Base-by-base conservation (phyloP, 2,329 filamentous ascomycete species). In the Fusarium anguioides region DNA sequence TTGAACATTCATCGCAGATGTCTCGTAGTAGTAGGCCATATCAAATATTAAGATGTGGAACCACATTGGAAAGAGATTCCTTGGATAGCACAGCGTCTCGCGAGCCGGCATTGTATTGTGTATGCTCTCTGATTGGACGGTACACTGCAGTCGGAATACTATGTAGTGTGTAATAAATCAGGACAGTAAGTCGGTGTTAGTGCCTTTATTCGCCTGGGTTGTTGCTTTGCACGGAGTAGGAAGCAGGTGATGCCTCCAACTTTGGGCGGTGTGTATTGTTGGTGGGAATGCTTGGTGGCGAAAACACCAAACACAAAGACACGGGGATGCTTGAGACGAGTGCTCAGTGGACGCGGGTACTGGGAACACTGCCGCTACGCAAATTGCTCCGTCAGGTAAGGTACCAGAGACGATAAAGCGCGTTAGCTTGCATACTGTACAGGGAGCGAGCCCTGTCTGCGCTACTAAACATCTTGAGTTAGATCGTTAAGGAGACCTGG, bases 251-350 rank as follows among this genome's bases (percentile, higher is more conserved):
- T 53, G 27, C 27, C 42, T 61, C 39, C 35, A 29, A n/a, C 44
- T 41, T 21, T 57, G 61, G 44, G 64, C 50, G 55, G 56, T 60
- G 64, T 68, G 64, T 39, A 40, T 41, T 37, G 50, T 60, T 66
- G 55, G 48, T 53, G 65, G 44, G 21, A 53, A 49, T 35, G 26
- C 37, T 50, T 52, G 51, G 65, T 68, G 65, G 65, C 65, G 23
- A 68, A 31, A 51, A 54, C 45, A 49, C 46, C 55, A 51, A 27
- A 41, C 24, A 42, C 48, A 39, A 50, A 44, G 20, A 36, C 60
- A 60, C 60, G 35, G 44, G 39, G 37, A 39, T 42, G 50, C 20
- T 49, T 35, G 18, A 58, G 35, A 31, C 33, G 40, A 29, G 40
- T 36, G 37, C 37, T 46, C 44, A 54, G 47, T 60, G 50, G 40